Conservation (phyloP, 2,329 filamentous ascomycete species). For the Aspergillus felis region DNA sequence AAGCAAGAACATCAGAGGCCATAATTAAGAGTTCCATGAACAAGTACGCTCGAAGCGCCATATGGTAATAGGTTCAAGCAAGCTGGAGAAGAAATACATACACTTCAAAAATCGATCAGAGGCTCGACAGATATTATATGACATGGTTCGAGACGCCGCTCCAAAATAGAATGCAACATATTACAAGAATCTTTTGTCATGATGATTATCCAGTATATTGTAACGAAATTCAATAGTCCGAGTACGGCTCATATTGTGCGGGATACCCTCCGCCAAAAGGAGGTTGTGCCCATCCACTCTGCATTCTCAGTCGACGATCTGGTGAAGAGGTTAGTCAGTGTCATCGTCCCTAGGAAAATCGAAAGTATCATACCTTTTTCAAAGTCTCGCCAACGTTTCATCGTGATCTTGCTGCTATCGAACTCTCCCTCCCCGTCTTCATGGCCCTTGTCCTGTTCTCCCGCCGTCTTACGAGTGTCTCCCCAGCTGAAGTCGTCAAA, state of each 20-base stretch:
- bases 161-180: neutral
- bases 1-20: neutral
- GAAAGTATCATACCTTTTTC: conserved; percentile 60
- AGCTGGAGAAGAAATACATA: neutral
- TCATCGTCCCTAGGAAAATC: neutral
- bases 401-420: conserved; percentile 97
- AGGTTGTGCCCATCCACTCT: conserved; percentile 10
- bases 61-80: neutral
- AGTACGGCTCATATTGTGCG: conserved; percentile 34
- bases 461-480: conserved; percentile 91
- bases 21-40: neutral
- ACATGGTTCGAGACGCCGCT: neutral
- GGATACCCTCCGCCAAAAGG: conserved; percentile 22
- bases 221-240: conserved; percentile 29
- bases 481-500: conserved; percentile 99
- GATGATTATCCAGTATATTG: neutral
- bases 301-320: conserved; percentile 38
- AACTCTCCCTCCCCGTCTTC: conserved; percentile 88
- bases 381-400: conserved; percentile 98
- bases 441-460: conserved; percentile 84
- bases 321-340: conserved; percentile 9
- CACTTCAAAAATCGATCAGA: neutral
- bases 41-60: neutral
- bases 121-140: neutral
- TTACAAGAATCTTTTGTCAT: neutral